Base-by-base conservation (phyloP, 2,329 filamentous ascomycete genomes). In the Aspergillus tanneri region DNA sequence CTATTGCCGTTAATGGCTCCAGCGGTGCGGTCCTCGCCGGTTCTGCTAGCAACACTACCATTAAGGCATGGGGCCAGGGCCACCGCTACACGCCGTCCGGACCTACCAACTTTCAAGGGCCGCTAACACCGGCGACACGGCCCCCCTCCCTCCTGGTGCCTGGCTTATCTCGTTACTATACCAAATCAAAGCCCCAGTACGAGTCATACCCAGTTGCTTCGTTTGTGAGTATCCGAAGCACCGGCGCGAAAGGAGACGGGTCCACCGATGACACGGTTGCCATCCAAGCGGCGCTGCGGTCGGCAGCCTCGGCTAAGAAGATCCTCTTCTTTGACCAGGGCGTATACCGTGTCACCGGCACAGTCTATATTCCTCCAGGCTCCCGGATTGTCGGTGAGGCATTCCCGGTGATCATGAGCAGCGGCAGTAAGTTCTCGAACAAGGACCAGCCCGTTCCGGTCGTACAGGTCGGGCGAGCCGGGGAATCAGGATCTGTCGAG, bases 401-500 rank as follows among this genome's bases (percentile, higher is more conserved):
- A 4, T 81, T 78, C 36, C 72, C 79, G 8, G 70, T 71, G 3
- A 84, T 84, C 53, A 74, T 80, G 45, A 83, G 78, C 1, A 76
- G 74, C 6, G 84, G 85, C 0, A 43, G 59, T 4, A 77, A 71
- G 51, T 86, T 85, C 61, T 72, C 76, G 46, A 74, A 83, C 56
- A 77, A 80, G 39, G 75, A 70, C 48, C 74, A 74, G 38, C 87
- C 87, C 0, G 72, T 81, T 27, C 79, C 84, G 0, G 82, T 90
- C 0, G 74, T 90, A 1, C 79, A 83, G 55, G 78, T 90, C n/a
- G 87, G 85, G 10, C 71, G 72, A 4, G 72, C 80, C 0, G 85
- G 86, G 3, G 81, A 89, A 19, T 66, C 66, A 8, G 88, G 88
- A 5, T 73, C 72, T 11, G 74, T 91, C 14, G 87, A 91, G 65